Evolutionary conservation across 2,329 filamentous ascomycete genomes (phyloP).

Genomic region (Aspergillus phoenicis): DNA sequence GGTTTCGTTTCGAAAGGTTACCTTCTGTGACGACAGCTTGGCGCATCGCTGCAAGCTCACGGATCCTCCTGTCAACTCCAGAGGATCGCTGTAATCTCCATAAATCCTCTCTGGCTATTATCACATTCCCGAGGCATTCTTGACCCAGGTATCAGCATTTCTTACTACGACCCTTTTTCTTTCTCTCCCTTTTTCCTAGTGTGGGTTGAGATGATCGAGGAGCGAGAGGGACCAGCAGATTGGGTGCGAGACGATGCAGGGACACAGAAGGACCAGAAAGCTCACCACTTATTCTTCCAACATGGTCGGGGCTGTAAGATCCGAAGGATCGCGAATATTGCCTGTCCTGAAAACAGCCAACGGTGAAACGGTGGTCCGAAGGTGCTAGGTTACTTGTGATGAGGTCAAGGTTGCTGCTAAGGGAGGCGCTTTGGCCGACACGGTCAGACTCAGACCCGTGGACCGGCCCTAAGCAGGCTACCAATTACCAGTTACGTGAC

Average conservation of each 20-base stretch:
- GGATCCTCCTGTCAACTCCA: constrained; percentile 4
- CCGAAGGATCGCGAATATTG: constrained; percentile 1
- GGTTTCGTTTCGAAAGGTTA: neutral
- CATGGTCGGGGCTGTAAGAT: neutral
- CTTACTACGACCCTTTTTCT: too few species aligned
- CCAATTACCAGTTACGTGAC: constrained; percentile 14
- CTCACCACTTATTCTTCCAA: too few species aligned
- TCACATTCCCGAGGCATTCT: neutral
- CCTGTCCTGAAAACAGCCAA: constrained; percentile 12
- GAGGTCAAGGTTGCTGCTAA: neutral
- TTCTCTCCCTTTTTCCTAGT: too few species aligned
- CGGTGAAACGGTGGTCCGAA: constrained; percentile 20
- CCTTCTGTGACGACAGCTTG: constrained; percentile 1
- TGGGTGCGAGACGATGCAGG: too few species aligned
- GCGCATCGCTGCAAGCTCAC: neutral
- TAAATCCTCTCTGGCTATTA: neutral
- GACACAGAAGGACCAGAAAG: neutral
- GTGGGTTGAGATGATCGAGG: too few species aligned
- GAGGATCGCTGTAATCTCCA: neutral
- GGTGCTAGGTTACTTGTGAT: constrained; percentile 8
- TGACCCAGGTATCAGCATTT: neutral
- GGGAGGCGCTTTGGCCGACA: constrained; percentile 19
- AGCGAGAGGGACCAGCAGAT: too few species aligned
- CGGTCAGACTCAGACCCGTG: constrained; percentile 18
- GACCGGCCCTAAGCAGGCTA: neutral